Evolutionary conservation across 2,329 filamentous ascomycete genomes (phyloP).

Genomic region (Trichoderma koningii): DNA sequence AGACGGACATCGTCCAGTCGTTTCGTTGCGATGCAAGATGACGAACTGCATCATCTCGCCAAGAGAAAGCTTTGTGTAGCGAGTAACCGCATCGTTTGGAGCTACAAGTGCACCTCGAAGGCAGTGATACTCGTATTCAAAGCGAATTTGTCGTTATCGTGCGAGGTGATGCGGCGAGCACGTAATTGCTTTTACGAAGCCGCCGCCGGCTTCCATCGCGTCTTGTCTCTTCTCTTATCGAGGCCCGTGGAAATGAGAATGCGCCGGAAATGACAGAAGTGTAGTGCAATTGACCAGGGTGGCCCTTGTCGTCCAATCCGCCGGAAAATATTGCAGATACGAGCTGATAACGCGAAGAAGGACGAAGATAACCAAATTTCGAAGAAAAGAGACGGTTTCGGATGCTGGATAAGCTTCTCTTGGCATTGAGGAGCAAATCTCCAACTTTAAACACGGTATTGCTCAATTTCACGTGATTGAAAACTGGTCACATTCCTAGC

Average conservation of each 20-base stretch:
- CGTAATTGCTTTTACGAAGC: conserved; percentile 8
- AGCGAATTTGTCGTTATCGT: not conserved
- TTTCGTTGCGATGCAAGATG: not conserved
- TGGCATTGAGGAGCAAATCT: conserved; percentile 8
- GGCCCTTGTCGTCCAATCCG: not conserved
- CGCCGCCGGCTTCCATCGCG: not conserved
- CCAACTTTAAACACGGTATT: not conserved
- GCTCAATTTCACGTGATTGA: not conserved
- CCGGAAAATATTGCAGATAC: conserved; percentile 3
- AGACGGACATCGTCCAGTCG: not conserved
- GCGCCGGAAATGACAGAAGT: conserved; percentile 9
- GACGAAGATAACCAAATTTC: not conserved
- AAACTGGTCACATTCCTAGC: not conserved
- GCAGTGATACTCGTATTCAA: not conserved
- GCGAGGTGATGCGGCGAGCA: not conserved
- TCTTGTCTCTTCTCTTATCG: not conserved
- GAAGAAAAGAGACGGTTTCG: not conserved
- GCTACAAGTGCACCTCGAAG: not conserved
- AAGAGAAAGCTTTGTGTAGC: conserved; percentile 7
- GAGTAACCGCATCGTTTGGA: not conserved
- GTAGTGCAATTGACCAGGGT: not conserved
- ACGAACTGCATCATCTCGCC: not conserved
- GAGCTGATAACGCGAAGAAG: not conserved
- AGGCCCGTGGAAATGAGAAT: not conserved
- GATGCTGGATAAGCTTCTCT: conserved; percentile 7